Percentiles rank a stretch among this genome's conserved stretches.
These are phyloP conservation scores for Aspergillus neotritici DNA, from an alignment of 2,329 filamentous ascomycete genomes.

Conservation along the genomic window DNA sequence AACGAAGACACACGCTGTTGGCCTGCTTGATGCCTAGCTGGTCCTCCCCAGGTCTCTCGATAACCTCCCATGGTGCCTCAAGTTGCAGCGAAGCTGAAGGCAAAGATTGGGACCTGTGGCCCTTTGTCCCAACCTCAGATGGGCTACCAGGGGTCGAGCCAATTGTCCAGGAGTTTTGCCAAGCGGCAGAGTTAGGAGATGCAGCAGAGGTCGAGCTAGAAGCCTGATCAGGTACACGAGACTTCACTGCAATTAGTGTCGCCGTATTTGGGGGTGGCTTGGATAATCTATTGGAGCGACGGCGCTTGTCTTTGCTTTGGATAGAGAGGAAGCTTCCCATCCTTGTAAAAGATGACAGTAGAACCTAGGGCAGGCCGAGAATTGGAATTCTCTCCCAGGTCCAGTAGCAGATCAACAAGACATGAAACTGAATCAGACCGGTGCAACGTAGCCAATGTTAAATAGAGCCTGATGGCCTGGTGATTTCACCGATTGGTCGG, in stretches of 20 bases:
- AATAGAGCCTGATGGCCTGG: too few species aligned
- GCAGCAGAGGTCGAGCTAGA: constrained; percentile 5
- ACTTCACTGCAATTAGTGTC: constrained; percentile 7
- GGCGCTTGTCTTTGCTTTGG: constrained; percentile 27
- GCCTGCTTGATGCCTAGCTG: constrained; percentile 8
- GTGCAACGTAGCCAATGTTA: not conserved
- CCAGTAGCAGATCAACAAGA: constrained; percentile 2
- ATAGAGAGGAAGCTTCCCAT: constrained; percentile 37
- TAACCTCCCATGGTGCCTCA: constrained; percentile 8
- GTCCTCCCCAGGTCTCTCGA: not conserved
- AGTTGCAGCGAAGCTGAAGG: constrained; percentile 14
- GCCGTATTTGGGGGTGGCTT: constrained; percentile 30
- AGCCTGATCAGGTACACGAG: constrained; percentile 12
- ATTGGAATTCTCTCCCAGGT: constrained; percentile 10
- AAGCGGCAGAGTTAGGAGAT: constrained; percentile 15
- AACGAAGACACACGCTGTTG: constrained; percentile 5
- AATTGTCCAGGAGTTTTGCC: constrained; percentile 34
- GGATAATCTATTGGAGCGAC: constrained; percentile 32
- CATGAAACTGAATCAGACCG: constrained; percentile 1
- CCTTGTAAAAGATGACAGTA: constrained; percentile 12
- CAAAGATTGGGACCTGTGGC: constrained; percentile 18
- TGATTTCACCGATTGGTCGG: too few species aligned
- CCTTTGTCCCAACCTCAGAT: constrained; percentile 7
- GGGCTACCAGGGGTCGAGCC: constrained; percentile 17
- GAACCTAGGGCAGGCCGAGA: constrained; percentile 9